phyloP scores from a whole-genome alignment of 108 stramenopile species.

The Cyclostephanos tholiformis region DNA sequence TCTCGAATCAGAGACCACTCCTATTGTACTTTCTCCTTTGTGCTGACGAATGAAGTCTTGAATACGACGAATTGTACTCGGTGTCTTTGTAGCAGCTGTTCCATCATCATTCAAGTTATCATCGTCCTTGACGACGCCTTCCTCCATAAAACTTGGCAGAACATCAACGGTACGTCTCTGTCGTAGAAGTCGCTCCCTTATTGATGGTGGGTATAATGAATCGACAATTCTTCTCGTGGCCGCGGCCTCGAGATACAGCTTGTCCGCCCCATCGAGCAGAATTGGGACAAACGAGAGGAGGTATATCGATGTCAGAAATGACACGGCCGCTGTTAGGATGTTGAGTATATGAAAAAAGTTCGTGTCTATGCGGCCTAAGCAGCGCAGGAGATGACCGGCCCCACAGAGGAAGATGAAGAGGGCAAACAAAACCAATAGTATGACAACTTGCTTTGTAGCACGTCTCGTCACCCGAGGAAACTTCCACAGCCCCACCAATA shows the following conservation, averaged over 20 bases:
- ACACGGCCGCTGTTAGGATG: conserved; percentile 44
- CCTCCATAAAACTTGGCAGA: neutral
- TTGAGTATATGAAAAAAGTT: conserved; percentile 32
- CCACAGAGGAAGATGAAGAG: conserved; percentile 65
- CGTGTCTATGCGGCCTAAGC: conserved; percentile 24
- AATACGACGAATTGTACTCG: too few species aligned
- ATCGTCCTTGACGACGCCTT: neutral
- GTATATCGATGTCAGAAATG: conserved; percentile 48
- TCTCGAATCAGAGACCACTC: too few species aligned
- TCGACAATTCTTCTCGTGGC: conserved; percentile 16
- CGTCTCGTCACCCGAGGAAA: conserved; percentile 51
- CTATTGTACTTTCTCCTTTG: too few species aligned
- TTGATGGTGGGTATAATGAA: conserved; percentile 17
- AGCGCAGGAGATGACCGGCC: conserved; percentile 54
- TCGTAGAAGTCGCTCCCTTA: conserved; percentile 19
- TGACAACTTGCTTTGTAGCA: conserved; percentile 34
- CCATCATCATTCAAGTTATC: neutral
- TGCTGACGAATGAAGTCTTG: too few species aligned
- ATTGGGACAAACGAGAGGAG: conserved; percentile 53
- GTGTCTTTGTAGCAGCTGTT: neutral
- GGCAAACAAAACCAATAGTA: conserved; percentile 52
- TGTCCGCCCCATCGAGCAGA: conserved; percentile 25
- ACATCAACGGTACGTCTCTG: neutral
- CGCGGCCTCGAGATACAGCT: conserved; percentile 28
- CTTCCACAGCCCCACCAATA: conserved; percentile 38